Evolutionary conservation across 805 yeast genomes (phyloP).

Genomic region (Hyphopichia homilentoma): DNA sequence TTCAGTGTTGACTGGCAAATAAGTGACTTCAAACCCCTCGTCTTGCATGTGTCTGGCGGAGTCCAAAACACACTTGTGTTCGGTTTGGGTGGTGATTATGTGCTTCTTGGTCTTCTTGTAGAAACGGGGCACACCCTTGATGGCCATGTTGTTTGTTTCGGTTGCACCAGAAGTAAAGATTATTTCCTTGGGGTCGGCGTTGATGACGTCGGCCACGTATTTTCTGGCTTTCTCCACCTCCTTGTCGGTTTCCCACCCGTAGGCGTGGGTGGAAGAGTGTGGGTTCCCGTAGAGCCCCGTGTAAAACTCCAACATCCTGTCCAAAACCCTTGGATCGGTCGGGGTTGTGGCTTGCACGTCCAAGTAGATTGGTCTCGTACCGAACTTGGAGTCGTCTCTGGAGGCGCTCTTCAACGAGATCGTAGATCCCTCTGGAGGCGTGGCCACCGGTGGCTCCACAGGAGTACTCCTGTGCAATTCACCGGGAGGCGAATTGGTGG

Average conservation of each 20-base stretch:
- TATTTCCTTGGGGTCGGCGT: constrained; percentile 95
- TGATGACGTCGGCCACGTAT: constrained; percentile 77
- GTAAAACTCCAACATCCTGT: constrained; percentile 77
- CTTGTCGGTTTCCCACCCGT: constrained; percentile 98
- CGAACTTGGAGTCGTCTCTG: constrained; percentile 47
- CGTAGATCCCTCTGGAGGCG: constrained; percentile 47
- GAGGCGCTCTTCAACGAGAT: constrained; percentile 41
- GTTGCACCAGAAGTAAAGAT: constrained; percentile 98
- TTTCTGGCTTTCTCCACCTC: constrained; percentile 86
- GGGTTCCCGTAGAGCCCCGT: constrained; percentile 98
- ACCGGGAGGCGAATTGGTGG: constrained; percentile 10
- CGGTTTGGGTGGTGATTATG: constrained; percentile 93
- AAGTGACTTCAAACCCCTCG: constrained; percentile 95
- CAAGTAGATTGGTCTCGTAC: constrained; percentile 87
- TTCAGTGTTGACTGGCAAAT: constrained; percentile 74
- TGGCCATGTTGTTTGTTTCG: constrained; percentile 90
- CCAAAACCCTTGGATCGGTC: constrained; percentile 93
- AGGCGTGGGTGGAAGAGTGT: constrained; percentile 93
- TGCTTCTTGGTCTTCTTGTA: constrained; percentile 88
- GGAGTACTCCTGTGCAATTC: constrained; percentile 18
- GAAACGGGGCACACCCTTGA: constrained; percentile 94
- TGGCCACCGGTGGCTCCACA: constrained; percentile 11
- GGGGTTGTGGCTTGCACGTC: constrained; percentile 99
- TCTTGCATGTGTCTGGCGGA: constrained; percentile 93
- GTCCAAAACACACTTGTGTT: constrained; percentile 98